Conservation (phyloP, 2,329 filamentous ascomycete genomes). For the Pyricularia sp. region DNA sequence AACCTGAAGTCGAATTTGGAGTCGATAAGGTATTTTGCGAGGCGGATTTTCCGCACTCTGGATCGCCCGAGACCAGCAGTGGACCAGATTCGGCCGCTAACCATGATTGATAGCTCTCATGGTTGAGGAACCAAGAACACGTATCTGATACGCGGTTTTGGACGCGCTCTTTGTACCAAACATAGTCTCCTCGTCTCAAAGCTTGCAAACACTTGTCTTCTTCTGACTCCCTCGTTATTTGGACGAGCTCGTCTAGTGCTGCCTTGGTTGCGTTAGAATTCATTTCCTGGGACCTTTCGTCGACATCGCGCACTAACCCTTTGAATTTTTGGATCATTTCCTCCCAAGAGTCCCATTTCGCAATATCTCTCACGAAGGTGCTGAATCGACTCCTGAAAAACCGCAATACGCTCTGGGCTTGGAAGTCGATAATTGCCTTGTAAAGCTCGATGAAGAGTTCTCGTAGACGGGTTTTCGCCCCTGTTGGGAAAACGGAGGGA, state of each 20-base stretch:
- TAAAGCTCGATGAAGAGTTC: constrained; percentile 4
- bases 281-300: not conserved
- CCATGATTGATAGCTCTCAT: constrained; percentile 21
- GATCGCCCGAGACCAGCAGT: constrained; percentile 26
- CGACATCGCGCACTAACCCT: constrained; percentile 1
- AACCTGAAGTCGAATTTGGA: constrained; percentile 17
- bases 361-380: constrained; percentile 5
- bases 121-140: constrained; percentile 22
- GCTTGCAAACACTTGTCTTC: constrained; percentile 6
- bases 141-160: constrained; percentile 16
- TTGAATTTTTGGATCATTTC: constrained; percentile 1
- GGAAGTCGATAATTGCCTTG: constrained; percentile 7
- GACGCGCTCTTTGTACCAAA: constrained; percentile 19
- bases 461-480: not conserved
- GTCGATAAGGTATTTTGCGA: constrained; percentile 24
- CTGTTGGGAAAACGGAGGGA: not conserved
- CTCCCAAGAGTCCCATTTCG: constrained; percentile 6
- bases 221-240: constrained; percentile 17
- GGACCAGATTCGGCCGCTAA: constrained; percentile 15
- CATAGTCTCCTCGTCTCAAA: constrained; percentile 3
- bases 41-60: constrained; percentile 28
- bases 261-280: not conserved
- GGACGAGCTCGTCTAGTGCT: not conserved
- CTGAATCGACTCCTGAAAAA: constrained; percentile 6
- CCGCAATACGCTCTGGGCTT: constrained; percentile 6